Base-by-base conservation (phyloP, 2,329 filamentous ascomycete species). In the Trichophyton benhamiae region DNA sequence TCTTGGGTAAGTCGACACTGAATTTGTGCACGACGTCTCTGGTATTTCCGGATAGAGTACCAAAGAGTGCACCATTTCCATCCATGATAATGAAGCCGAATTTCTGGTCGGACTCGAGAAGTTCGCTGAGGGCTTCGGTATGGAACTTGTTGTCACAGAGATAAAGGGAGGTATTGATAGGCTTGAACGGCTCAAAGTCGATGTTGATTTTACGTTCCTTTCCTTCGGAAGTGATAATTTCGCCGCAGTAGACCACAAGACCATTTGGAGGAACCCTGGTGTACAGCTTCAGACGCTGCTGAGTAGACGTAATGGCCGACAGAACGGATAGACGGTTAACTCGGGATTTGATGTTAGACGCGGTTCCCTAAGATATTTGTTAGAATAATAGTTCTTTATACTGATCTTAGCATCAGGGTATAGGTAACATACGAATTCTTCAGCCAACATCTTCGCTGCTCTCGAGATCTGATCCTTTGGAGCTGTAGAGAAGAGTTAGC, bases 61-160 rank as follows among this genome's bases (percentile, higher is more conserved):
- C 94, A 69, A 99, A 99, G 33, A 99, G 85, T 49, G 94, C 89
- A 70, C 94, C 95, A 78, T 99, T 99, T 79, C 94, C 94, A 74
- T 99, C 94, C 94, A 99, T 99, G 79, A 99, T 87, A 76, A 99
- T 99, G 80, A 99, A 99, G 61, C 94, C 94, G 70, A 99, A 99
- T 78, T 95, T 96, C 78, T 97, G 94, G 75, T 99, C 94, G 17
- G 92, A 96, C 79, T 99, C 94, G 67, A 99, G 87, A 71, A 99
- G 84, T 80, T 99, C 94, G 67, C 91, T 94, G 67, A 99, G 80
- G 17, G 94, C 92, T 78, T 99, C 94, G 62, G 94, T 99, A 75
- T 99, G 94, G 78, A 99, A 99, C 74, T 99, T 99, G 83, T 99
- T 99, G 85, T 99, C 94, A 80, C 94, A 99, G 64, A 99, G 89